Evolutionary conservation across 331 rosid species (phyloP).

Genomic region (Rosa hybrid): DNA sequence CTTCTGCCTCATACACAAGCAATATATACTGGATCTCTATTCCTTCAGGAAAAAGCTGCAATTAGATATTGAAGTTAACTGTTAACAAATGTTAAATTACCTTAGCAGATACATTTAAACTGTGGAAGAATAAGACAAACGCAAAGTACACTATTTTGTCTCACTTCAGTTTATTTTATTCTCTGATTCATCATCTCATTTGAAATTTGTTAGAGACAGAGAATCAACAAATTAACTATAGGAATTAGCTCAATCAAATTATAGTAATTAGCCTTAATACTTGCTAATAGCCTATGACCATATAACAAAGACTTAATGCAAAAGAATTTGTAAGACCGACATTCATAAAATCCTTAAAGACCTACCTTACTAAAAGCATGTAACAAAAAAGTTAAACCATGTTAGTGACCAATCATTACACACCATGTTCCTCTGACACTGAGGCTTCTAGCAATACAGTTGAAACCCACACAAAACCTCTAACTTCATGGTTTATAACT

Average conservation of each 20-base stretch:
- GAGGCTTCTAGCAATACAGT: neutral
- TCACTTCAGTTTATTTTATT: neutral
- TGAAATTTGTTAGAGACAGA: neutral
- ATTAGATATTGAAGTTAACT: slow-evolving; percentile 28
- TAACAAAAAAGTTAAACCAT: too few relatives aligned
- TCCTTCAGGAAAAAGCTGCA: slow-evolving; percentile 57
- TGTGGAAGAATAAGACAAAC: neutral
- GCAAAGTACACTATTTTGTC: neutral
- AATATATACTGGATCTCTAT: slow-evolving; percentile 65
- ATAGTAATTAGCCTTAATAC: neutral
- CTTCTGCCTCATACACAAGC: slow-evolving; percentile 73
- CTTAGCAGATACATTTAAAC: neutral
- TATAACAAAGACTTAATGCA: neutral
- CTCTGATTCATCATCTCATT: neutral
- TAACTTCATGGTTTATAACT: neutral
- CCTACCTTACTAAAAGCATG: neutral
- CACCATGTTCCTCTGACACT: neutral
- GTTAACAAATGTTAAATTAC: slow-evolving; percentile 7
- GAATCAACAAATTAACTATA: too few relatives aligned
- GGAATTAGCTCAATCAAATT: neutral
- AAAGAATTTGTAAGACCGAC: neutral
- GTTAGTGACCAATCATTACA: neutral
- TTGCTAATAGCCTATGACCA: neutral
- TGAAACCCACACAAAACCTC: neutral
- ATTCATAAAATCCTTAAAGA: neutral